Base-by-base conservation (phyloP, 352 stramenopile species). In the Globisporangium canariense region DNA sequence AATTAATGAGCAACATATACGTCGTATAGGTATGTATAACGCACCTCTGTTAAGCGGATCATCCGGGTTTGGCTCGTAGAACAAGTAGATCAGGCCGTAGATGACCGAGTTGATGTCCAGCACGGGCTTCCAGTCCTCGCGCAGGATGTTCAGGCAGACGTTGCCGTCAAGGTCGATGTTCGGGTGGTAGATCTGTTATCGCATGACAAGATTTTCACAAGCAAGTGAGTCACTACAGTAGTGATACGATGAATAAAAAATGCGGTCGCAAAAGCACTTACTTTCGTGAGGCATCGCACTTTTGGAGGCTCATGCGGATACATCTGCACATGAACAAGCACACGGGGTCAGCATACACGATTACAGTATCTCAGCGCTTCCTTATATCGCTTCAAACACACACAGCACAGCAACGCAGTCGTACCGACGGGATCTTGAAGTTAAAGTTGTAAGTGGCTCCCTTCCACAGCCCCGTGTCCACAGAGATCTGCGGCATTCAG, bases 71-170 rank as follows among this genome's bases (percentile, higher is more conserved):
- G 97, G 97, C 74, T 99, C 97, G 78, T 99, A 99, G 81, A 99
- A 99, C 49, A 99, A 80, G 75, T 99, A 99, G 81, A 99, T 99
- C 50, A 99, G 78, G 52, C 97, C 96, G 79, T 99, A 99, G 76
- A 99, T 99, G 70, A 99, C 97, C 22, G 96, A 95, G 79, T 99
- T 99, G 75, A 99, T 99, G 80, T 99, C 97, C 66, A 99, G 78
- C 53, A 99, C 97, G 20, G 83, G 97, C 73, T 99, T 99, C 97
- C 97, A 99, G 88, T 99, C 97, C 70, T 99, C 96, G 49, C 97
- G 87, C 56, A 99, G 77, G 68, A 98, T 98, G 77, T 98, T 98
- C 38, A 99, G 78, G 79, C 97, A 99, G 62, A 99, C 97, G 65
- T 99, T 99, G 45, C 97, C 97, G 67, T 99, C 90, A 34, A 99